Conservation (phyloP, 208 protist species). For the Acanthamoeba triangularis region DNA sequence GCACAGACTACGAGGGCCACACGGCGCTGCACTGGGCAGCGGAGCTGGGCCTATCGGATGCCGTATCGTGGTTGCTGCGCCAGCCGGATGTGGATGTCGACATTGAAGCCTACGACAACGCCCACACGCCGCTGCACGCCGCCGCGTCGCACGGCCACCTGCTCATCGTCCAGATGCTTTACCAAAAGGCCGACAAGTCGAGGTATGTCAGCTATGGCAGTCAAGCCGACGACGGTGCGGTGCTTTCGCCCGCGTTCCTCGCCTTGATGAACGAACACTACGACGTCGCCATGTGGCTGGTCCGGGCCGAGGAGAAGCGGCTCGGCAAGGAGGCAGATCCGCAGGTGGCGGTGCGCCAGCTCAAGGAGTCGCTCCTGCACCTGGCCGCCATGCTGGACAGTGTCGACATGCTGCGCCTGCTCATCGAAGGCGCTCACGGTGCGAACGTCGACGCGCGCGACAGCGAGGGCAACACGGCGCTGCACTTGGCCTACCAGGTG, state of each 20-base stretch:
- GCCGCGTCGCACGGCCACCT: background rate
- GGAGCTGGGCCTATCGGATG: background rate
- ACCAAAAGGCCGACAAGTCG: background rate
- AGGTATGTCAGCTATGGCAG: background rate
- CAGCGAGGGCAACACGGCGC: background rate
- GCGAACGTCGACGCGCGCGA: background rate
- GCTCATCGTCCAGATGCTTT: background rate
- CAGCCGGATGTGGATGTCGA: background rate
- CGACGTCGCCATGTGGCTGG: background rate
- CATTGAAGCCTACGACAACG: background rate
- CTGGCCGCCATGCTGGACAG: slow-evolving; percentile 13
- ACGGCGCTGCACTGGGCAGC: slow-evolving; percentile 36
- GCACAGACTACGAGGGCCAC: slow-evolving; percentile 20
- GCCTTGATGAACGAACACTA: slow-evolving; percentile 43
- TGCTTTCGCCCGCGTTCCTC: background rate
- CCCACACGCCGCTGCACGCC: background rate
- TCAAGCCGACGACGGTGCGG: background rate
- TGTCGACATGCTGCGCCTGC: no score
- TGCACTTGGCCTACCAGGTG: slow-evolving; percentile 22
- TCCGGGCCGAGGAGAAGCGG: background rate
- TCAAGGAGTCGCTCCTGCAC: background rate
- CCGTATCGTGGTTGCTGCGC: background rate
- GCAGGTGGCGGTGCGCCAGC: background rate
- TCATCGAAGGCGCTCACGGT: background rate
- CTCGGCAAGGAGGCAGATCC: background rate